These are phyloP conservation scores for Fonsecaea nubica DNA, from an alignment of 2,329 filamentous ascomycete genomes.

Conservation along the genomic window DNA sequence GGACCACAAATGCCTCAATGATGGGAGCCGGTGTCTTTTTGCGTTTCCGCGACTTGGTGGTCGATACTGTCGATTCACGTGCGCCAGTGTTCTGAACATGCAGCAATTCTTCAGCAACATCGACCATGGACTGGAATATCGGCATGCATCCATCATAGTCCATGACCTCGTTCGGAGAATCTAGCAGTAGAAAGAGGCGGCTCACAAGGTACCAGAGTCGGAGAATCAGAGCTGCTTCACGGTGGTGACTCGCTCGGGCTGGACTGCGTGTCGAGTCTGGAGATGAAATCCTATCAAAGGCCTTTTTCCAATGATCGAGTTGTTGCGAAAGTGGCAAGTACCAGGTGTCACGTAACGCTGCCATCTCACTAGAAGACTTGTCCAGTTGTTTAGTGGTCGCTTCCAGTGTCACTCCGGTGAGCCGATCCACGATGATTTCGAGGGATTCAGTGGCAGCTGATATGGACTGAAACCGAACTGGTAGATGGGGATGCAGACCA, in stretches of 20 bases:
- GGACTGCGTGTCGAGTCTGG: background rate
- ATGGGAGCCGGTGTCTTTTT: background rate
- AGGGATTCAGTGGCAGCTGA: conserved; percentile 1
- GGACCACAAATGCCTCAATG: conserved; percentile 4
- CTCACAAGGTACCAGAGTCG: conserved; percentile 7
- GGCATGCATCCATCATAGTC: conserved; percentile 9
- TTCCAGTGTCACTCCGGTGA: conserved; percentile 7
- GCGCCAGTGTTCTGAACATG: background rate
- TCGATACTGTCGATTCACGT: background rate
- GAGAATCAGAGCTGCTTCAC: conserved; percentile 3
- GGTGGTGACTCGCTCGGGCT: background rate
- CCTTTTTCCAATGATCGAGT: conserved; percentile 10
- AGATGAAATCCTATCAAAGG: background rate
- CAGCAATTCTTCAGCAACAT: conserved; percentile 9
- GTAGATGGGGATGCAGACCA: background rate
- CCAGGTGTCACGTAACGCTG: conserved; percentile 4
- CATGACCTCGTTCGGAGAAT: conserved; percentile 13
- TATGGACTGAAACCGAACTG: conserved; percentile 8
- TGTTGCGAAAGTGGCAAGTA: conserved; percentile 3
- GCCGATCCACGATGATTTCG: conserved; percentile 1
- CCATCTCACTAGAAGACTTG: conserved; percentile 4
- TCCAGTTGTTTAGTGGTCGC: background rate
- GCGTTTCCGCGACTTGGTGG: background rate
- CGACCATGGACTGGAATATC: conserved; percentile 12
- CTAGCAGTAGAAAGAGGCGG: conserved; percentile 5